Percentiles rank a stretch among this genome's conserved stretches.
phyloP scores from a whole-genome alignment of 2,329 filamentous ascomycete genomes.

The Pseudocercospora ulei region DNA sequence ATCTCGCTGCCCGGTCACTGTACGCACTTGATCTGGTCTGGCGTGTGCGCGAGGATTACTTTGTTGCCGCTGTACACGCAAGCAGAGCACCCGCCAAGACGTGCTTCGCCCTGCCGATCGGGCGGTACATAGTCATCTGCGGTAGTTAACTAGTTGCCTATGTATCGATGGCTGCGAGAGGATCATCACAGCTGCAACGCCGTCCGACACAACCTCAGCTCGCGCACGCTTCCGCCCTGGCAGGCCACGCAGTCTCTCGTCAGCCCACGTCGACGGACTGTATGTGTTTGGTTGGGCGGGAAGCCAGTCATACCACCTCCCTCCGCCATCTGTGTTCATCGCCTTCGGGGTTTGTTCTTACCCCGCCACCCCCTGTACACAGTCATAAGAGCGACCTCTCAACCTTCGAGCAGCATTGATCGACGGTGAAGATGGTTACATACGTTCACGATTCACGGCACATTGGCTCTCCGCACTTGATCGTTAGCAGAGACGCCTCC shows the following conservation, averaged over 20 bases:
- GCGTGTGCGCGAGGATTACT: neutral
- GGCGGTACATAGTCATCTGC: conserved; percentile 2
- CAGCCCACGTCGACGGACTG: neutral
- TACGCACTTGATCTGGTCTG: neutral
- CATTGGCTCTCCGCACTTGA: no score
- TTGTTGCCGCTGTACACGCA: conserved; percentile 4
- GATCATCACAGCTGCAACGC: neutral
- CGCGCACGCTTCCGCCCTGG: neutral
- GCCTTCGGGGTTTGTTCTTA: no score
- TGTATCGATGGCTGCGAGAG: conserved; percentile 2
- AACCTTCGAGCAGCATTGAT: no score
- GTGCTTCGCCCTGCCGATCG: conserved; percentile 4
- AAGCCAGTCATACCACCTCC: no score
- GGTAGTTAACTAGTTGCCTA: neutral
- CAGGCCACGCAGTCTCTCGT: conserved; percentile 1
- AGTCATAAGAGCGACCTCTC: no score
- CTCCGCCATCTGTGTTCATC: no score
- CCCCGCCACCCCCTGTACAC: no score
- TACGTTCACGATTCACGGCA: no score
- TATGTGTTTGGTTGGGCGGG: no score
- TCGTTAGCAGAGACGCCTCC: no score
- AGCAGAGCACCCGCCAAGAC: conserved; percentile 3
- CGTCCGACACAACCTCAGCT: neutral
- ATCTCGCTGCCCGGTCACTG: conserved; percentile 5
- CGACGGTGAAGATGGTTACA: no score